These are phyloP conservation scores for Hypholoma sublateritium DNA, from an alignment of 768 basidiomycete species.

Conservation along the genomic window DNA sequence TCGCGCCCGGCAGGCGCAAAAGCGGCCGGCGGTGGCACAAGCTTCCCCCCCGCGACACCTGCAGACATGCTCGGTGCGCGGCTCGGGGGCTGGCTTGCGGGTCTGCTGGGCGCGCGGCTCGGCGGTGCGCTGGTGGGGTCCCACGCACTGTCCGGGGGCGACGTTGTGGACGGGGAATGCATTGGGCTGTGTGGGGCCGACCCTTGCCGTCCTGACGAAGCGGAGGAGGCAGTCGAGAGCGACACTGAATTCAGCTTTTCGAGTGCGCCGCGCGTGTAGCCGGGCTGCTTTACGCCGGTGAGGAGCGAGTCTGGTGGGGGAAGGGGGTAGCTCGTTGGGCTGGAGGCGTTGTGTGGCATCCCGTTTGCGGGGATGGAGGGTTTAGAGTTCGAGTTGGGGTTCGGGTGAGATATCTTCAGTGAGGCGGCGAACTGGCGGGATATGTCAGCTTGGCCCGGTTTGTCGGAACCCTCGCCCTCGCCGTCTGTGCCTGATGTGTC, in stretches of 20 bases:
- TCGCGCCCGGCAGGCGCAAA: constrained; percentile 21
- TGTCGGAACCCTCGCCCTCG: constrained; percentile 62
- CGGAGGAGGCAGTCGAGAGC: constrained; percentile 20
- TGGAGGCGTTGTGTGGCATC: constrained; percentile 8
- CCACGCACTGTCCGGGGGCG: constrained; percentile 61
- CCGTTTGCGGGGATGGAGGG: constrained; percentile 16
- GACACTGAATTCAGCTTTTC: constrained; percentile 33
- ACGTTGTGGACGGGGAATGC: constrained; percentile 41
- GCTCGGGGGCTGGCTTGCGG: constrained; percentile 50
- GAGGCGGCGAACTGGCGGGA: constrained; percentile 25
- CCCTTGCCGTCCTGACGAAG: constrained; percentile 34
- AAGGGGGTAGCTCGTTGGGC: constrained; percentile 38
- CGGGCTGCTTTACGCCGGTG: constrained; percentile 51
- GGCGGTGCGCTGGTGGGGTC: constrained; percentile 55
- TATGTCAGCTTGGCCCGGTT: constrained; percentile 46
- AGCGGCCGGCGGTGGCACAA: constrained; percentile 16
- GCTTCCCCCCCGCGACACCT: constrained; percentile 37
- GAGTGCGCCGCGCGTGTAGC: constrained; percentile 44
- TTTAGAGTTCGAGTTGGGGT: constrained; percentile 14
- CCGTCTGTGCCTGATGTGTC: constrained; percentile 51
- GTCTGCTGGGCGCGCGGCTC: constrained; percentile 57
- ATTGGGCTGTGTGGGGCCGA: constrained; percentile 15
- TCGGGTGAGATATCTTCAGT: constrained; percentile 16
- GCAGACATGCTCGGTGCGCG: constrained; percentile 51
- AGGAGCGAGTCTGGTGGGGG: constrained; percentile 50